Conservation (phyloP, 345 rosid genomes). For the Brassica nigra region DNA sequence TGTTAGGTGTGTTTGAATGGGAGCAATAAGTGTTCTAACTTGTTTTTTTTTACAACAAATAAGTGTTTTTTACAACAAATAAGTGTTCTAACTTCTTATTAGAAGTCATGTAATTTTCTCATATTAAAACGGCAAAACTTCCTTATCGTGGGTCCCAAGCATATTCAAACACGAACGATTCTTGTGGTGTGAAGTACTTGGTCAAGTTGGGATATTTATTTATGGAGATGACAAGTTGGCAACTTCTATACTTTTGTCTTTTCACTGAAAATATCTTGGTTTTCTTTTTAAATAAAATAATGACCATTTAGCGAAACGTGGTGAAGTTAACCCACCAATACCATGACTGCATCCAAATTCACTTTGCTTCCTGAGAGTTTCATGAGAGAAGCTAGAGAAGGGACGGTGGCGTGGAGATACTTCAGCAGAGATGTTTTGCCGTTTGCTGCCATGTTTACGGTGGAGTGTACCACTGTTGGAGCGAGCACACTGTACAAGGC, state of each 20-base stretch:
- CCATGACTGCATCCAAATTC: too few species aligned
- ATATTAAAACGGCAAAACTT: background rate
- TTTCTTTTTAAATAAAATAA: too few species aligned
- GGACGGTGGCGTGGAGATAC: slow-evolving; percentile 11
- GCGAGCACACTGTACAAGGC: slow-evolving; percentile 43
- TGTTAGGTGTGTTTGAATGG: too few species aligned
- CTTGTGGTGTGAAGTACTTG: background rate
- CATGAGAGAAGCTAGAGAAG: slow-evolving; percentile 2
- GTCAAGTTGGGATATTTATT: background rate
- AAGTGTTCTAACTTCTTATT: too few species aligned
- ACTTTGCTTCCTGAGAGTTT: background rate
- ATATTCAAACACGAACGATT: background rate
- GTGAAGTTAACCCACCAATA: too few species aligned
- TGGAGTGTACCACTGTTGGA: slow-evolving; percentile 38
- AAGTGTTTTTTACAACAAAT: too few species aligned
- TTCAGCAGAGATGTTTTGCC: slow-evolving; percentile 37
- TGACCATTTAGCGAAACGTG: background rate
- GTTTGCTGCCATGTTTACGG: slow-evolving; percentile 39
- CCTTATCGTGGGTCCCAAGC: background rate
- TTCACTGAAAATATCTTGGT: background rate
- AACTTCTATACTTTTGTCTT: background rate
- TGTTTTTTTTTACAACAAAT: too few species aligned
- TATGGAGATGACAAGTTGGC: too few species aligned
- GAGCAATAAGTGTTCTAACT: too few species aligned
- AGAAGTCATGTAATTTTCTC: too few species aligned